Conservation (phyloP, 2,329 filamentous ascomycete species). For the Cordyceps javanica region DNA sequence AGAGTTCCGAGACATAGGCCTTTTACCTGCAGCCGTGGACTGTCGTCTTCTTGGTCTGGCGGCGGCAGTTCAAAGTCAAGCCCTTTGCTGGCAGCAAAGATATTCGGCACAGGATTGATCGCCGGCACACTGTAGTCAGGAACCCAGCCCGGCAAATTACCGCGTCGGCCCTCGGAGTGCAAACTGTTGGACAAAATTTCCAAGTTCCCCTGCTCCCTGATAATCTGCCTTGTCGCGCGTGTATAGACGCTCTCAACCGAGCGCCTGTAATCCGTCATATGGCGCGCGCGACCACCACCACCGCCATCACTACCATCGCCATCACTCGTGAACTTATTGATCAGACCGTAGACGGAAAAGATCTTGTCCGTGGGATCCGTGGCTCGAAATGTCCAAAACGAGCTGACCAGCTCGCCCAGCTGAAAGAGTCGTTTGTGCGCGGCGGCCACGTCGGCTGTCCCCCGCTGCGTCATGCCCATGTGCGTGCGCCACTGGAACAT, state of each 20-base stretch:
- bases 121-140: conserved; percentile 20
- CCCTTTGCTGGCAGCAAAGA: conserved; percentile 19
- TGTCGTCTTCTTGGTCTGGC: neutral
- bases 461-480: conserved; percentile 8
- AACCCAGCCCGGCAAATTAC: conserved; percentile 20
- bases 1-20: conserved; percentile 17
- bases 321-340: conserved; percentile 18
- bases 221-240: conserved; percentile 18
- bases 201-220: conserved; percentile 16
- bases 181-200: conserved; percentile 16
- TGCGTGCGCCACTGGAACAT: conserved; percentile 18
- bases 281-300: conserved; percentile 6
- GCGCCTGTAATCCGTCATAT: conserved; percentile 18
- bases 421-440: conserved; percentile 14
- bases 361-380: conserved; percentile 22
- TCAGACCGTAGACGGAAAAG: conserved; percentile 20
- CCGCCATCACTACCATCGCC: too few relatives aligned
- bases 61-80: conserved; percentile 10
- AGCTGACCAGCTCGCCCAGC: conserved; percentile 15
- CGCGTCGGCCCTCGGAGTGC: conserved; percentile 1
- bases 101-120: conserved; percentile 17
- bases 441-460: conserved; percentile 1
- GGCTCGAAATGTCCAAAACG: conserved; percentile 22
- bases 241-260: conserved; percentile 19
- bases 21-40: conserved; percentile 10